phyloP scores from a whole-genome alignment of 2,329 filamentous ascomycete genomes.

The Microcera coccophila region DNA sequence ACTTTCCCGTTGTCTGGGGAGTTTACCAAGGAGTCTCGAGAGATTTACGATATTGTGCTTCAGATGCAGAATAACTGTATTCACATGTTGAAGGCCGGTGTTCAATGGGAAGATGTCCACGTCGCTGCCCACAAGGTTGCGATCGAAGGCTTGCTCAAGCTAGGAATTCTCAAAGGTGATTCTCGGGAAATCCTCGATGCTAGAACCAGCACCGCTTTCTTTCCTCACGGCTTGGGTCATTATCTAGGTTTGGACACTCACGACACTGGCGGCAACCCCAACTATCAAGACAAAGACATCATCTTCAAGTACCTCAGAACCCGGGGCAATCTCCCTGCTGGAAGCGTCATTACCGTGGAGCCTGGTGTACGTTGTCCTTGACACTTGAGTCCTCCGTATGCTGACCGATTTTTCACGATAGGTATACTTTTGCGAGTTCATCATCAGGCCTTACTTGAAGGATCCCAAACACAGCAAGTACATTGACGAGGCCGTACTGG shows the following conservation, averaged over 20 bases:
- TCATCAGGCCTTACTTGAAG: conserved; percentile 74
- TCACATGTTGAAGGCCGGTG: conserved; percentile 65
- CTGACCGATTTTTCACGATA: conserved; percentile 32
- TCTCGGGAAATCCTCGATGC: conserved; percentile 70
- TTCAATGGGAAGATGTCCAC: conserved; percentile 79
- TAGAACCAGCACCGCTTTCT: conserved; percentile 83
- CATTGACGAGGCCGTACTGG: conserved; percentile 69
- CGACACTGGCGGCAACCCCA: conserved; percentile 74
- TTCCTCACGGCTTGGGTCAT: conserved; percentile 87
- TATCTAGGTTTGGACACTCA: conserved; percentile 92
- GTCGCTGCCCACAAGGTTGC: conserved; percentile 74
- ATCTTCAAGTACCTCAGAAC: conserved; percentile 87
- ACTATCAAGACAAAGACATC: conserved; percentile 73
- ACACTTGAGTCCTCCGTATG: not conserved
- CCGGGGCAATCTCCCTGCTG: conserved; percentile 68
- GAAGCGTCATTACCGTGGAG: conserved; percentile 89
- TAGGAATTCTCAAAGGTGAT: conserved; percentile 69
- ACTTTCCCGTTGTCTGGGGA: conserved; percentile 77
- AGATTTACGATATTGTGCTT: conserved; percentile 79
- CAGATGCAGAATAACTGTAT: conserved; percentile 83
- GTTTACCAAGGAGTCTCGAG: conserved; percentile 65
- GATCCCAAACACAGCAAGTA: conserved; percentile 69
- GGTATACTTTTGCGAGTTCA: conserved; percentile 90
- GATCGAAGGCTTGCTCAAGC: conserved; percentile 69
- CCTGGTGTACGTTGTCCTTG: conserved; percentile 59